These are phyloP conservation scores for Tuber borchii DNA, from an alignment of 495 filamentous ascomycete genomes.

Conservation along the genomic window DNA sequence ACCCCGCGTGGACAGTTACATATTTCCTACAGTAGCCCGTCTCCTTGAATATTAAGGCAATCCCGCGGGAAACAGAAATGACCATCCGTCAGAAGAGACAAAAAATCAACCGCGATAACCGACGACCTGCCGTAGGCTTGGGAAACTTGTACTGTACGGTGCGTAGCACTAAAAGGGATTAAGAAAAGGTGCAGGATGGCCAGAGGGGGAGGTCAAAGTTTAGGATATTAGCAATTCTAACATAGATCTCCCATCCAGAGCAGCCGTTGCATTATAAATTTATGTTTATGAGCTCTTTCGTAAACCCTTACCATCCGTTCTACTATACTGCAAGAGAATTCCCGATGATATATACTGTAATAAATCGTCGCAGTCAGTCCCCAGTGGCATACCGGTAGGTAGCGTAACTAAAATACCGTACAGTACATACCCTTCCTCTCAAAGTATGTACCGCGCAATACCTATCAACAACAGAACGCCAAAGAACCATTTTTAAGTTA, in stretches of 20 bases:
- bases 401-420: neutral
- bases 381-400: neutral
- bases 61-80: neutral
- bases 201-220: neutral
- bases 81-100: neutral
- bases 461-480: too few relatives aligned
- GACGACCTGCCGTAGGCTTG: neutral
- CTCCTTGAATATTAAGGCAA: neutral
- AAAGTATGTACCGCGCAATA: too few relatives aligned
- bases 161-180: neutral
- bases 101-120: neutral
- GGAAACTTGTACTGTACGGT: neutral
- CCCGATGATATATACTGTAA: neutral
- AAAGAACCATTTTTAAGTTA: too few relatives aligned
- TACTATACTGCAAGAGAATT: neutral
- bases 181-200: neutral
- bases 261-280: neutral
- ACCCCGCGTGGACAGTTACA: neutral
- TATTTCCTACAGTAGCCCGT: neutral
- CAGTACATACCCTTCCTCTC: too few relatives aligned
- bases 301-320: neutral
- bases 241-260: neutral
- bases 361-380: neutral
- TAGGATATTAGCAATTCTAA: neutral
- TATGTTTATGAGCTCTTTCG: neutral